These are phyloP conservation scores for Nicotiana knightiana DNA, from an alignment of 257 asterid species.

Conservation along the genomic window DNA sequence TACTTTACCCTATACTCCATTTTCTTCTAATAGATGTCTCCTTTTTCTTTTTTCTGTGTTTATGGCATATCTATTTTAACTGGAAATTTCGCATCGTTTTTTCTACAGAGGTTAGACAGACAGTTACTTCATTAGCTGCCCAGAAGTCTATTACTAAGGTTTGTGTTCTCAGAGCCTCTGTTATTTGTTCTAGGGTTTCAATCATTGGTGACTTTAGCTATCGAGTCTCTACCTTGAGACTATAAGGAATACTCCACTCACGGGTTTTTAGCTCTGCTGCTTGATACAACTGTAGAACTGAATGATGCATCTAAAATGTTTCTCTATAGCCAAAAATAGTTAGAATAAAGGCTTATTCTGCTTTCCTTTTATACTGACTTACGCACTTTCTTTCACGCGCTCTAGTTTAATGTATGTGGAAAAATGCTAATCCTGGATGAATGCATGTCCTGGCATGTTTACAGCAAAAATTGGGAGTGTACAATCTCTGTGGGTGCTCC, in stretches of 20 bases:
- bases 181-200: neutral
- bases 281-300: neutral
- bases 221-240: neutral
- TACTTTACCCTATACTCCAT: neutral
- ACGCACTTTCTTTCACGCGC: neutral
- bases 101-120: slow-evolving; percentile 54
- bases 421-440: neutral
- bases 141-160: slow-evolving; percentile 61
- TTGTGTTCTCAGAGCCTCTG: neutral
- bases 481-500: neutral
- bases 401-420: neutral
- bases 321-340: neutral
- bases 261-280: neutral
- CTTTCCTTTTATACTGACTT: neutral
- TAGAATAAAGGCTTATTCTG: neutral
- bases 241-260: too few species aligned
- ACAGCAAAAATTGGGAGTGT: neutral
- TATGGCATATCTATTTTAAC: neutral
- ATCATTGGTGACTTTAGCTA: neutral
- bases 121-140: slow-evolving; percentile 32
- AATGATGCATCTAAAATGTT: neutral
- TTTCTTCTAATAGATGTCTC: neutral
- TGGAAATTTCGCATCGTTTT: neutral
- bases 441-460: neutral
- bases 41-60: too few species aligned